Conservation (phyloP, 1,284 basidiomycete species). For the Apiotrichum sp. region DNA sequence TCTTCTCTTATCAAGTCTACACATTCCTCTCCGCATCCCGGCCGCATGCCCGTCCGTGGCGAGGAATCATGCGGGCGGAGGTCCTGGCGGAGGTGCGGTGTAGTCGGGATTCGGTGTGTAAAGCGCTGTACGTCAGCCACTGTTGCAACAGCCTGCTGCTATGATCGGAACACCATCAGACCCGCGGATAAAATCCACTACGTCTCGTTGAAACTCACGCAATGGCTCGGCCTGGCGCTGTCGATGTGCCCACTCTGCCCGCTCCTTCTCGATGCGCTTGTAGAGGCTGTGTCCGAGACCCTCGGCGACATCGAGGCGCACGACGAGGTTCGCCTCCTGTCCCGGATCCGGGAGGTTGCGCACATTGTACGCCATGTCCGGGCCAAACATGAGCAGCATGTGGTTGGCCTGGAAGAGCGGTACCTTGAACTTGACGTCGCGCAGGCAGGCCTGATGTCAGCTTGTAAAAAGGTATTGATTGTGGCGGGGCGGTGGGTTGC, state of each 20-base stretch:
- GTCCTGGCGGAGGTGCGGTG: background rate
- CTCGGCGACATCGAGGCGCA: constrained; percentile 32
- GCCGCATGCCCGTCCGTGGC: too few species aligned
- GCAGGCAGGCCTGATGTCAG: constrained; percentile 11
- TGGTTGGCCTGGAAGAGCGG: constrained; percentile 39
- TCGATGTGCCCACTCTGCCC: constrained; percentile 22
- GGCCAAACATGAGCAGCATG: constrained; percentile 31
- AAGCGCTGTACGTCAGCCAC: background rate
- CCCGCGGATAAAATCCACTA: too few species aligned
- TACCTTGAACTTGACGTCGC: constrained; percentile 30
- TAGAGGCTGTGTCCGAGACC: constrained; percentile 37
- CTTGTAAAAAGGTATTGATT: too few species aligned
- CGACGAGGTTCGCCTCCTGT: constrained; percentile 25
- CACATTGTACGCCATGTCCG: constrained; percentile 15
- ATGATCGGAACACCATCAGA: too few species aligned
- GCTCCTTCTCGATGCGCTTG: constrained; percentile 41
- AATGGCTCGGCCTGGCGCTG: constrained; percentile 25
- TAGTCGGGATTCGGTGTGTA: background rate
- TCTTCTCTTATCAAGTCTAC: too few species aligned
- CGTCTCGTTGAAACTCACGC: constrained; percentile 26
- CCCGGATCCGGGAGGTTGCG: constrained; percentile 31
- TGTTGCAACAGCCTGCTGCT: too few species aligned
- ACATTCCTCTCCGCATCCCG: too few species aligned
- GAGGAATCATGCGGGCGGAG: too few species aligned
- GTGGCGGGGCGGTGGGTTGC: background rate